Conservation (phyloP, 331 rosid genomes). For the Erythrophleum ivorense region DNA sequence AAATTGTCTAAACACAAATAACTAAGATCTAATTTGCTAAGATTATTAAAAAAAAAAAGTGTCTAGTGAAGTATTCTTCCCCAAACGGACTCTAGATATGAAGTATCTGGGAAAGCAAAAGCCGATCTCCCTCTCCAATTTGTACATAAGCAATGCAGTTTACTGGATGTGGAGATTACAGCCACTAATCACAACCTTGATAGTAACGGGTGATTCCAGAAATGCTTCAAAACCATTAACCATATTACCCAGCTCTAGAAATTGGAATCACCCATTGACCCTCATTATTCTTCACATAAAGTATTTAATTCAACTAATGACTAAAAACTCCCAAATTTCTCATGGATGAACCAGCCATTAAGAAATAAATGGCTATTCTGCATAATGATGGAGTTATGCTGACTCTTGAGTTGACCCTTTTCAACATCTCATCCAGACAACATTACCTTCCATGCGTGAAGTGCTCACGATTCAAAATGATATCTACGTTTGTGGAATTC, state of each 20-base stretch:
- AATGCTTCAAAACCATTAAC: constrained; percentile 2
- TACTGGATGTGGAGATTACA: too few relatives aligned
- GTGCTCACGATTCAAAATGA: neutral
- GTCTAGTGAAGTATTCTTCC: too few relatives aligned
- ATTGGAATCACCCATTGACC: constrained; percentile 7
- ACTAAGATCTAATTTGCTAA: too few relatives aligned
- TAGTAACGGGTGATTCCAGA: constrained; percentile 12
- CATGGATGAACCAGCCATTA: neutral
- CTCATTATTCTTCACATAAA: constrained; percentile 25
- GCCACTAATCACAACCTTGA: too few relatives aligned
- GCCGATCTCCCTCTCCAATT: too few relatives aligned
- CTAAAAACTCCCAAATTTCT: too few relatives aligned
- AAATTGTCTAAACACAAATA: too few relatives aligned
- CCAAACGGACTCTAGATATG: too few relatives aligned
- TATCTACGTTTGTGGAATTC: constrained; percentile 39
- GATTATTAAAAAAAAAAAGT: too few relatives aligned
- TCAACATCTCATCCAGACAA: neutral
- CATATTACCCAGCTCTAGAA: constrained; percentile 1
- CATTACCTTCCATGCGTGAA: constrained; percentile 1
- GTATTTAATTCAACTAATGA: constrained; percentile 3
- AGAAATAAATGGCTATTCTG: neutral
- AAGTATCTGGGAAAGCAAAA: too few relatives aligned
- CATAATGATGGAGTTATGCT: neutral
- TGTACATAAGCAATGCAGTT: too few relatives aligned
- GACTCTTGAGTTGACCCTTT: neutral